Evolutionary conservation across 495 filamentous ascomycete species (phyloP), one percentile per base, ranked within the genome.

Genomic region (Darksidea phi): DNA sequence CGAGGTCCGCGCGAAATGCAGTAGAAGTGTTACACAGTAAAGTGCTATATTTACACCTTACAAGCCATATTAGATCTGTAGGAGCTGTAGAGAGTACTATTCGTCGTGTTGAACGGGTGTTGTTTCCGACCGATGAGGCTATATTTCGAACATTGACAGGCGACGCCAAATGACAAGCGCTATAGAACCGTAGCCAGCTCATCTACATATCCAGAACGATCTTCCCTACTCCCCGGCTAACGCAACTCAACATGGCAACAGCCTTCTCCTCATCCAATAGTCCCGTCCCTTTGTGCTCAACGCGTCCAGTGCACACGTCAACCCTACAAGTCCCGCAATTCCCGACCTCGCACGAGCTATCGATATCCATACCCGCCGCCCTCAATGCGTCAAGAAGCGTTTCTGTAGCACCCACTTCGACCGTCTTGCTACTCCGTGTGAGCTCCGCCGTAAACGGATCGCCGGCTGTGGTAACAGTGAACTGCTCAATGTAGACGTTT

Each of bases 271-370:
- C 74, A 56, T 70, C 68, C 15, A 80, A 62, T 43, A 67, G 38
- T 32, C 74, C 79, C 18, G 75, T 78, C 3, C 81, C 82, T 34
- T 81, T 70, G 72, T 84, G 81, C 13, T 82, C 78, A 11, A 85
- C 78, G 49, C 71, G 59, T 6, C 82, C 82, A 2, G 61, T 71
- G 67, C 72, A 78, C 45, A 84, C 63, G 13, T 52, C 58, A 18
- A 85, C 74, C 58, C 68, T 73, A 66, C 82, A 85, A n/a, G 81
- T 83, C 2, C 81, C 82, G 54, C 82, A 85, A 64, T 84, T 85
- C 0, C 82, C 82, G 5, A 79, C 78, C 69, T 79, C 78, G 69
- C 82, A 85, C 48, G 78, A 80, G 32, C 72, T 78, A 24, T 76
- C 75, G 0, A 82, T 74, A 12, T 74, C 74, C 49, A 78, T 70